Evolutionary conservation across 768 basidiomycete genomes (phyloP).

Genomic region (Phanerochaete carnosa): DNA sequence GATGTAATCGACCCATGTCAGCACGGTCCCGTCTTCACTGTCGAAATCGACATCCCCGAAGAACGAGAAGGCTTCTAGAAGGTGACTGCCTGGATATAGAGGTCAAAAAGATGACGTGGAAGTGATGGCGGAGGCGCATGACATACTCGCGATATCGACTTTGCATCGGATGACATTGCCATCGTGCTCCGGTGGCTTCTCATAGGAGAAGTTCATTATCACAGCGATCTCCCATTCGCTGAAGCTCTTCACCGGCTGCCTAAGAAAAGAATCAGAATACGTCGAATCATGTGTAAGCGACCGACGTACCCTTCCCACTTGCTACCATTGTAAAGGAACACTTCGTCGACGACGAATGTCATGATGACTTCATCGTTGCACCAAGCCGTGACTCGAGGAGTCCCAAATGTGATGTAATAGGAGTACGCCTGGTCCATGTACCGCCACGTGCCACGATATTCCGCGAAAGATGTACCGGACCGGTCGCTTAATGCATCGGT

Average conservation of each 20-base stretch:
- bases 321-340: background rate
- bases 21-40: conserved; percentile 4
- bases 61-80: background rate
- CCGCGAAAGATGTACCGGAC: conserved; percentile 15
- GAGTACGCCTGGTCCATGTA: conserved; percentile 7
- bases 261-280: background rate
- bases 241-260: background rate
- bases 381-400: conserved; percentile 18
- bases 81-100: conserved; percentile 5
- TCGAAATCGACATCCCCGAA: background rate
- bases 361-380: conserved; percentile 24
- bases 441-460: conserved; percentile 15
- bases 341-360: conserved; percentile 18
- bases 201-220: conserved; percentile 16
- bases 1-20: conserved; percentile 4
- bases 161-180: conserved; percentile 9
- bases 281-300: too few relatives aligned
- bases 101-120: background rate
- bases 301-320: background rate
- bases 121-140: background rate
- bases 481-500: background rate
- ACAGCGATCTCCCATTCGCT: conserved; percentile 22
- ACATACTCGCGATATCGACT: conserved; percentile 19
- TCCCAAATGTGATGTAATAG: conserved; percentile 20
- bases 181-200: conserved; percentile 11